Evolutionary conservation across 2,329 filamentous ascomycete genomes (phyloP).

Genomic region (Grosmannia huntii): DNA sequence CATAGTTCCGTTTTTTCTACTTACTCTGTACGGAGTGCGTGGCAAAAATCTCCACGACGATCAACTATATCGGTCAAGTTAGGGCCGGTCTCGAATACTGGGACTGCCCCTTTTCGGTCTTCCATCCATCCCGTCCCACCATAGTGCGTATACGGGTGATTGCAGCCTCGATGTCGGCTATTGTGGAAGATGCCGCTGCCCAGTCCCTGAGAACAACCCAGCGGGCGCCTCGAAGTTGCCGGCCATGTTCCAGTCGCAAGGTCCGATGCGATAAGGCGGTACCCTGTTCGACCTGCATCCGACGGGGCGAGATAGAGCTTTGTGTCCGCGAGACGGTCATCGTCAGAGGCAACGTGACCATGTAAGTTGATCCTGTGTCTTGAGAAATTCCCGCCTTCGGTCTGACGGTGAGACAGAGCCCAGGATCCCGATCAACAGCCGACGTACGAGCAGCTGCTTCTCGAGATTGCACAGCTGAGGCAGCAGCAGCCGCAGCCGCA

Average conservation of each 20-base stretch:
- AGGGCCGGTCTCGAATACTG: not conserved
- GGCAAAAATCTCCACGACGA: too few relatives aligned
- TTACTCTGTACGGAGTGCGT: too few relatives aligned
- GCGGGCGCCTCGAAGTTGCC: constrained; percentile 14
- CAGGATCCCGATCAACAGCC: not conserved
- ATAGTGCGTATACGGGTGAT: not conserved
- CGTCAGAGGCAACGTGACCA: not conserved
- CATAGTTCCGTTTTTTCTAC: too few relatives aligned
- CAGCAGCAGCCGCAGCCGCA: not conserved
- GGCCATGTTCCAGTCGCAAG: constrained; percentile 14
- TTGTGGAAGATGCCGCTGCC: not conserved
- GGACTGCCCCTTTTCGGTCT: not conserved
- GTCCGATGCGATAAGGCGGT: constrained; percentile 16
- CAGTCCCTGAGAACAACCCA: constrained; percentile 7
- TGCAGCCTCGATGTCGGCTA: not conserved
- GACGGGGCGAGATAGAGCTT: constrained; percentile 9
- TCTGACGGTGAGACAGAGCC: not conserved
- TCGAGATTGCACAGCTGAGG: not conserved
- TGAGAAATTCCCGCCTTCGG: not conserved
- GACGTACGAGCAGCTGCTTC: not conserved
- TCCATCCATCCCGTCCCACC: not conserved
- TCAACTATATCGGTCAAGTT: not conserved
- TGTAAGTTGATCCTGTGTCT: not conserved
- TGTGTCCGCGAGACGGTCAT: not conserved
- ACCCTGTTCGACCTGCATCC: constrained; percentile 15